phyloP scores from a whole-genome alignment of 352 stramenopile species.

The Pythium apleroticum region DNA sequence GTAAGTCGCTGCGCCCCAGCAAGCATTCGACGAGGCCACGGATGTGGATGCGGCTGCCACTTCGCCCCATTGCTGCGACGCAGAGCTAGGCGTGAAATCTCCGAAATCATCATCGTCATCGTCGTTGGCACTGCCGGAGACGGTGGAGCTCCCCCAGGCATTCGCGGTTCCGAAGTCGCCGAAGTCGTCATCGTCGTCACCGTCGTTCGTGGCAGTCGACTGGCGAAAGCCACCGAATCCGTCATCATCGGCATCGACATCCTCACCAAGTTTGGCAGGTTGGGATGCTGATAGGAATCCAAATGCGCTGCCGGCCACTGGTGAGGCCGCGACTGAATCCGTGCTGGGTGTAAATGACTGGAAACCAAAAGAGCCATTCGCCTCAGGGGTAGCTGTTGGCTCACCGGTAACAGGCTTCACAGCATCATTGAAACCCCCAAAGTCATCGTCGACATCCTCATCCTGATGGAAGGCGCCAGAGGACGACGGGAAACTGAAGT shows the following conservation, averaged over 20 bases:
- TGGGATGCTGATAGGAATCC: not conserved
- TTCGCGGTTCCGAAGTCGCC: conserved; percentile 28
- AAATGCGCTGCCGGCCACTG: not conserved
- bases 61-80: conserved; percentile 17
- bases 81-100: conserved; percentile 30
- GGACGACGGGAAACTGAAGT: not conserved
- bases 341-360: not conserved
- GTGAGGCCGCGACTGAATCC: not conserved
- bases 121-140: not conserved
- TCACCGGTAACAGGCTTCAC: not conserved
- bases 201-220: conserved; percentile 6
- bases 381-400: not conserved
- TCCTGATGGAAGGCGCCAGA: not conserved
- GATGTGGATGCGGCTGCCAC: not conserved
- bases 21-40: not conserved
- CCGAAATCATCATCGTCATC: conserved; percentile 43
- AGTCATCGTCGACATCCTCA: not conserved
- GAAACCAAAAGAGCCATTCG: not conserved
- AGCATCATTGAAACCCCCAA: not conserved
- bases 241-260: conserved; percentile 13
- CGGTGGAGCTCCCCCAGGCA: conserved; percentile 8
- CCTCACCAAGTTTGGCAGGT: not conserved
- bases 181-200: conserved; percentile 25
- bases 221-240: conserved; percentile 46
- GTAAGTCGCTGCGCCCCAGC: not conserved